Evolutionary conservation across 176 grass and related monocot genomes (phyloP), one percentile per base, ranked within the genome.

Genomic region (Ananas comosus): DNA sequence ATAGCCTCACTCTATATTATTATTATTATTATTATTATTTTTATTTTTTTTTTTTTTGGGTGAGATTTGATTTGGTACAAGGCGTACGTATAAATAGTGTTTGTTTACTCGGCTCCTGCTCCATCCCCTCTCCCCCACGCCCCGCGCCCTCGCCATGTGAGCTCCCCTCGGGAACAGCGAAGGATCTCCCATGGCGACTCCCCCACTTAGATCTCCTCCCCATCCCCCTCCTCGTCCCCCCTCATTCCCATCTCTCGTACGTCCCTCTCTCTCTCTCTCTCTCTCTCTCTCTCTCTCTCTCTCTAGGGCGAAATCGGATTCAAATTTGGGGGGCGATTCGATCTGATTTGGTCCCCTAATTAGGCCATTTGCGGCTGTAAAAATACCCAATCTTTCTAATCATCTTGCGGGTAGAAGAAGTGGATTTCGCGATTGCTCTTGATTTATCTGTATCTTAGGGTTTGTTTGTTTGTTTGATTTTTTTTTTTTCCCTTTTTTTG

Each of bases 91-190:
- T 18, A n/a, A 16, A 9, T 61, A 61, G 13, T 22, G 56, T 22
- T 61, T 61, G 56, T 61, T 19, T 61, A 61, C 14, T 61, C 21
- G 16, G 16, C 4, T 61, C 17, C 56, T 22, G 13, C 13, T 22
- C 17, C 56, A 42, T 42, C 33, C 29, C 29, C 3, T 33, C 29
- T 3, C 29, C 33, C 5, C 33, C 33, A 7, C 33, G 33, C 33
- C 33, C 33, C 80, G 64, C 54, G 75, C 77, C 78, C n/a, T 64
- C 73, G 65, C 86, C 81, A 88, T 88, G 81, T 84, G 86, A 74
- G 49, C 84, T 33, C 23, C 10, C 10, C 28, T 67, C 42, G 65
- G 65, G 16, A 67, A 13, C 33, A 9, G 33, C 65, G 13, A 67
- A 49, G 33, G 66, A 81, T 80, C 69, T 73, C 69, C 33, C 48